Base-by-base conservation (phyloP, 441 rosid species). In the Pelargonium citronellum region DNA sequence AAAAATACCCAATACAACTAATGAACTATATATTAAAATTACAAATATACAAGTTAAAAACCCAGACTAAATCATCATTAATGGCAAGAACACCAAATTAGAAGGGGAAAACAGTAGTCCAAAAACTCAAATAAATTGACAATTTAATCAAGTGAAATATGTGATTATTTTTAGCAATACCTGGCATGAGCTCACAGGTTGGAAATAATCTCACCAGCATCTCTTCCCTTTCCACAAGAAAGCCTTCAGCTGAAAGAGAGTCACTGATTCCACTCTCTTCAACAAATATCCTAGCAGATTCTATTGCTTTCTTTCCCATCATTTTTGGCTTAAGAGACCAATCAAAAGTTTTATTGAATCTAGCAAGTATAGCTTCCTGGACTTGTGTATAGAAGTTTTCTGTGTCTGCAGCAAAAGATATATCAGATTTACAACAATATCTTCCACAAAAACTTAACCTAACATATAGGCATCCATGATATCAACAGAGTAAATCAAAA, bases 301-400 rank as follows among this genome's bases (percentile, higher is more conserved):
- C 97, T 7, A 90, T 86, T 0, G 95, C 96, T 80, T 91, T 91
- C 86, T 53, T 89, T 34, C 97, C 99, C 97, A 91, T 91, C 99
- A 94, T 88, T 81, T 87, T 94, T 30, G 95, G 90, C 83, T 94
- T 94, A 53, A 94, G 90, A 77, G 89, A 84, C 95, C 95, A 90
- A 70, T 94, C 95, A 81, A 94, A 91, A 64, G 88, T 83, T 79
- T 91, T 94, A 68, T 87, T 87, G 78, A 83, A 91, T 80, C 95
- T 85, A 68, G 90, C 84, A 61, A 94, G 97, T 70, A 91, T 90
- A 62, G 67, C 79, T 69, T 91, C 97, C 79, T 88, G 96, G 2
- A 94, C 96, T 83, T 91, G 86, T 39, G 98, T 87, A 74, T 94
- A 94, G 79, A 89, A 94, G 74, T 86, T 91, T 80, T 93, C 97